phyloP scores from a whole-genome alignment of 2,329 filamentous ascomycete genomes.

The Nigrospora osmanthi region DNA sequence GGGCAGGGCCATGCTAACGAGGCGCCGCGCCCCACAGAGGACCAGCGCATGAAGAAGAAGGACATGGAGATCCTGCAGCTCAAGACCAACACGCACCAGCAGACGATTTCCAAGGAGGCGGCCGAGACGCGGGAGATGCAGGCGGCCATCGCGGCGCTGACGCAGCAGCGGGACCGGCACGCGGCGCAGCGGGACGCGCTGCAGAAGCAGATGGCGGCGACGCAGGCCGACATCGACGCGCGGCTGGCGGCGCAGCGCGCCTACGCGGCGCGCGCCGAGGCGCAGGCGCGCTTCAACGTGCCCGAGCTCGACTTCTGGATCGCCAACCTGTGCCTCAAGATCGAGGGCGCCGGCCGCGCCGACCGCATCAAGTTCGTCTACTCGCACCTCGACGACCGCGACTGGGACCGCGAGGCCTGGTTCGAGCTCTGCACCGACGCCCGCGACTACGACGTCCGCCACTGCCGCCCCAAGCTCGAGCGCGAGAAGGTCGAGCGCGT shows the following conservation, averaged over 20 bases:
- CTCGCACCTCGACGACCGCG: constrained; percentile 75
- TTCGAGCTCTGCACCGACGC: constrained; percentile 82
- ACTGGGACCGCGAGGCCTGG: constrained; percentile 85
- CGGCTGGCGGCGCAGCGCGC: constrained; percentile 64
- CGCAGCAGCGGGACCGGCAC: constrained; percentile 53
- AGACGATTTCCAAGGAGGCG: constrained; percentile 68
- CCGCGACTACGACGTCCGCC: constrained; percentile 77
- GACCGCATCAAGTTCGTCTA: constrained; percentile 89
- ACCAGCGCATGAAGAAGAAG: constrained; percentile 81
- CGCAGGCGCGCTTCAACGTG: constrained; percentile 80
- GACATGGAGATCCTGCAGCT: constrained; percentile 77
- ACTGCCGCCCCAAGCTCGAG: constrained; percentile 76
- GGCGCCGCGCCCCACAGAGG: constrained; percentile 49
- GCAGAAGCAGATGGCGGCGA: constrained; percentile 54
- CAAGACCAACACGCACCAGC: constrained; percentile 62
- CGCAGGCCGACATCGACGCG: constrained; percentile 62
- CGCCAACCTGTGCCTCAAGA: constrained; percentile 76
- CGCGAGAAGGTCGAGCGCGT: constrained; percentile 69
- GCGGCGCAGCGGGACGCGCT: constrained; percentile 48
- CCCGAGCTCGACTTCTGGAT: constrained; percentile 97
- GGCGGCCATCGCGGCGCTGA: constrained; percentile 48
- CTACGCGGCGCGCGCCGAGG: constrained; percentile 67
- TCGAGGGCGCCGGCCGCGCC: constrained; percentile 79
- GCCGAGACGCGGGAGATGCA: constrained; percentile 73
- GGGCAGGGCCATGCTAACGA: background rate